phyloP scores from a whole-genome alignment of 441 rosid species.

The Kokia cookei region DNA sequence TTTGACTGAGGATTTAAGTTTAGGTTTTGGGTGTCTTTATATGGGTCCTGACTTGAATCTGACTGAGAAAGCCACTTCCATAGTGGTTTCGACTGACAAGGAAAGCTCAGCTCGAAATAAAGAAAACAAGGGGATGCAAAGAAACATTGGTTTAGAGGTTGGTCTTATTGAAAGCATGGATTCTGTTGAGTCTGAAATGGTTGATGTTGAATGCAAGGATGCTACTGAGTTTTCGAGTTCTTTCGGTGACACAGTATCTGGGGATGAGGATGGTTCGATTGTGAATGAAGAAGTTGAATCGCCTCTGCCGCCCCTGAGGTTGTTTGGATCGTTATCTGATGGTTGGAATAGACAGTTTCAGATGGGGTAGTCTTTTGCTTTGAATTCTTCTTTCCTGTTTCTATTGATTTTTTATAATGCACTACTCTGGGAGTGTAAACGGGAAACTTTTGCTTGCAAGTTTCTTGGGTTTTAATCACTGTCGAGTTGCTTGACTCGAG shows the following conservation, averaged over 20 bases:
- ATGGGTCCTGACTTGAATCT: slow-evolving; percentile 44
- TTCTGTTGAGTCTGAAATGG: slow-evolving; percentile 7
- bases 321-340: slow-evolving; percentile 16
- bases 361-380: neutral
- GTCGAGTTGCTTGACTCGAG: neutral
- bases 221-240: slow-evolving; percentile 71
- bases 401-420: neutral
- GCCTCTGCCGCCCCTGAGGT: slow-evolving; percentile 6
- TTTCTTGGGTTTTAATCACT: neutral
- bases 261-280: slow-evolving; percentile 25
- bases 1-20: slow-evolving; percentile 1
- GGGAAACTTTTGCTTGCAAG: neutral
- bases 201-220: slow-evolving; percentile 27
- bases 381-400: neutral
- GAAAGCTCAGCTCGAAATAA: slow-evolving; percentile 11
- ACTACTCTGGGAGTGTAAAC: neutral
- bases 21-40: neutral
- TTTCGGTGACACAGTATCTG: slow-evolving; percentile 53
- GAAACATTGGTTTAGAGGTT: slow-evolving; percentile 40
- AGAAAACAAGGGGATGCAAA: slow-evolving; percentile 26
- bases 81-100: slow-evolving; percentile 15
- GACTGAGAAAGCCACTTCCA: slow-evolving; percentile 21
- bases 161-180: slow-evolving; percentile 32
- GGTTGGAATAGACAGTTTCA: neutral
- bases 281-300: slow-evolving; percentile 70